Conservation (phyloP, 148 eudicot species). For the Chenopodium berlandieri region DNA sequence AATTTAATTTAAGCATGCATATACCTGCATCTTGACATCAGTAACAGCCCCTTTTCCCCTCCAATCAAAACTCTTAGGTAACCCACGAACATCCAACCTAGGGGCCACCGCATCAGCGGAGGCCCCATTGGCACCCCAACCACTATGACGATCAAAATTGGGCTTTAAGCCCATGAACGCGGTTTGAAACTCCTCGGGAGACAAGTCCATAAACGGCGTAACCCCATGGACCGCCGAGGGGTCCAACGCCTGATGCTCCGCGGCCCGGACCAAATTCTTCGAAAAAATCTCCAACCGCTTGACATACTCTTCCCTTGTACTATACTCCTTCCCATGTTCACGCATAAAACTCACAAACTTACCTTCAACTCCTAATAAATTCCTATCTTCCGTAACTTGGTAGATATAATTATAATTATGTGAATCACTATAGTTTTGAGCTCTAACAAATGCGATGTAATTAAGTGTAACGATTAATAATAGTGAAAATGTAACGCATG, state of each 20-base stretch:
- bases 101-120: slow-evolving; percentile 12
- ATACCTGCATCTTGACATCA: slow-evolving; percentile 80
- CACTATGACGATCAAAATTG: slow-evolving; percentile 12
- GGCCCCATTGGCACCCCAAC: neutral
- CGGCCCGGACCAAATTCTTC: slow-evolving; percentile 61
- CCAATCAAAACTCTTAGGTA: slow-evolving; percentile 88
- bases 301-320: slow-evolving; percentile 60
- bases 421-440: neutral
- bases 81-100: slow-evolving; percentile 43
- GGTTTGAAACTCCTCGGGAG: slow-evolving; percentile 62
- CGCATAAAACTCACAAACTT: slow-evolving; percentile 48
- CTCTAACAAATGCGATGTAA: neutral
- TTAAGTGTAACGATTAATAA: neutral
- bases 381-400: slow-evolving; percentile 34
- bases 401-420: slow-evolving; percentile 14
- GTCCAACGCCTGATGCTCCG: slow-evolving; percentile 84
- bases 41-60: slow-evolving; percentile 91
- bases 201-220: slow-evolving; percentile 73
- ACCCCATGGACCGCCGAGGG: slow-evolving; percentile 88
- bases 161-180: slow-evolving; percentile 52
- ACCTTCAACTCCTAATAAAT: slow-evolving; percentile 35
- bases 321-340: slow-evolving; percentile 58
- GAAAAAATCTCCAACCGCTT: slow-evolving; percentile 65
- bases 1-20: neutral
- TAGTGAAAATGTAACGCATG: neutral